phyloP scores from a whole-genome alignment of 164 flowering plant species.

The Houttuynia cordata region DNA sequence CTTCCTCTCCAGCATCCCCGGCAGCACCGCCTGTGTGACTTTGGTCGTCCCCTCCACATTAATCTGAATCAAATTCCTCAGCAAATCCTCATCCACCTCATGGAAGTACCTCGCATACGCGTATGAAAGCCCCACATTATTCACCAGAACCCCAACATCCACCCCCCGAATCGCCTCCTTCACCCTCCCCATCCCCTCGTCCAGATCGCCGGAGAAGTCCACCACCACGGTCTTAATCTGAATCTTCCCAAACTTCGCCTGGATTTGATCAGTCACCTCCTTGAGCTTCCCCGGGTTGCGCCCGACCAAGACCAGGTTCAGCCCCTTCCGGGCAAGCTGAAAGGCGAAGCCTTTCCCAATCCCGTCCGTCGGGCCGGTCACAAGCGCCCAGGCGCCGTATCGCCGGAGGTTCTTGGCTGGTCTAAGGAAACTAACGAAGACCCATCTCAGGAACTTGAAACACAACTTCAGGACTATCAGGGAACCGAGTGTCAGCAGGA shows the following conservation, averaged over 20 bases:
- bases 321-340: slow-evolving; percentile 64
- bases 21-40: slow-evolving; percentile 69
- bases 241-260: slow-evolving; percentile 26
- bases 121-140: slow-evolving; percentile 73
- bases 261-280: slow-evolving; percentile 42
- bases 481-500: slow-evolving; percentile 37
- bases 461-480: slow-evolving; percentile 20
- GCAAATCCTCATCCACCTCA: slow-evolving; percentile 58
- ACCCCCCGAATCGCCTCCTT: slow-evolving; percentile 48
- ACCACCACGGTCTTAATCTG: slow-evolving; percentile 62
- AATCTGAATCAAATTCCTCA: slow-evolving; percentile 53
- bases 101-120: slow-evolving; percentile 77
- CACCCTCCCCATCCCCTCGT: slow-evolving; percentile 51
- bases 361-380: slow-evolving; percentile 91
- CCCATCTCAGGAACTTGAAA: slow-evolving; percentile 40
- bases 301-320: slow-evolving; percentile 66
- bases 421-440: slow-evolving; percentile 60
- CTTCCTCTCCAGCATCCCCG: slow-evolving; percentile 74
- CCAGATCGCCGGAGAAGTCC: slow-evolving; percentile 66
- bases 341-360: slow-evolving; percentile 87
- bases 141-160: slow-evolving; percentile 75
- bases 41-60: slow-evolving; percentile 76
- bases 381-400: slow-evolving; percentile 92
- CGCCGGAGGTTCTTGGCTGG: slow-evolving; percentile 65
- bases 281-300: slow-evolving; percentile 58